These are phyloP conservation scores for Vigna reflexopilosa DNA, from an alignment of 306 rosid species.

Conservation along the genomic window DNA sequence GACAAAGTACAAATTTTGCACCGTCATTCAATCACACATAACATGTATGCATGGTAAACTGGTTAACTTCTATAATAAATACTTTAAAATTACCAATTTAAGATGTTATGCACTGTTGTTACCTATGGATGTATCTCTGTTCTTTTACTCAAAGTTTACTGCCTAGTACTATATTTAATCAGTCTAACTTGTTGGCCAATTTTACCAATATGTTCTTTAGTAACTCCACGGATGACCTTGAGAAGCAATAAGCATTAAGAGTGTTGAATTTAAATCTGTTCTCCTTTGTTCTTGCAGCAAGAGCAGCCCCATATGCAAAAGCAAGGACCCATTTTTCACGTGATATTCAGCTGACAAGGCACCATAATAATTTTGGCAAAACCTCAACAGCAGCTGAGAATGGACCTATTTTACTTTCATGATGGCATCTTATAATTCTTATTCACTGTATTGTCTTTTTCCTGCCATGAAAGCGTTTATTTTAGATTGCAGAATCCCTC, in stretches of 20 bases:
- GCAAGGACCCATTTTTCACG: slow-evolving; percentile 80
- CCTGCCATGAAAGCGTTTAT: slow-evolving; percentile 4
- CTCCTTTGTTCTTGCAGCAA: slow-evolving; percentile 59
- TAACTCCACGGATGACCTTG: neutral
- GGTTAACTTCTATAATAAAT: too few species aligned
- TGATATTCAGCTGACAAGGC: slow-evolving; percentile 77
- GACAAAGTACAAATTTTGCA: too few species aligned
- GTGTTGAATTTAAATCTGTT: slow-evolving; percentile 23
- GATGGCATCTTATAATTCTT: slow-evolving; percentile 32
- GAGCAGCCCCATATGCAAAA: slow-evolving; percentile 88
- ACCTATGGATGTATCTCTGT: neutral
- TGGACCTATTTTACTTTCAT: slow-evolving; percentile 79
- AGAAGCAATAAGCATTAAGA: slow-evolving; percentile 2
- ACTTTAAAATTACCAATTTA: neutral
- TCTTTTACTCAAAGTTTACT: neutral
- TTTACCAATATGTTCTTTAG: neutral
- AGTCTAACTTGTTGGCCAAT: neutral
- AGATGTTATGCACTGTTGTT: neutral
- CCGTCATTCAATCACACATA: too few species aligned
- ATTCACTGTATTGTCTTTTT: slow-evolving; percentile 12
- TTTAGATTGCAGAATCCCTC: slow-evolving; percentile 5
- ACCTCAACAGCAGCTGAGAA: slow-evolving; percentile 72
- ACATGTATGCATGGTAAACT: too few species aligned
- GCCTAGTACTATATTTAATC: neutral
- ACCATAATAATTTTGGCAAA: slow-evolving; percentile 57